phyloP scores from a whole-genome alignment of 2,329 filamentous ascomycete species.

The Lasiodiplodia citricola region DNA sequence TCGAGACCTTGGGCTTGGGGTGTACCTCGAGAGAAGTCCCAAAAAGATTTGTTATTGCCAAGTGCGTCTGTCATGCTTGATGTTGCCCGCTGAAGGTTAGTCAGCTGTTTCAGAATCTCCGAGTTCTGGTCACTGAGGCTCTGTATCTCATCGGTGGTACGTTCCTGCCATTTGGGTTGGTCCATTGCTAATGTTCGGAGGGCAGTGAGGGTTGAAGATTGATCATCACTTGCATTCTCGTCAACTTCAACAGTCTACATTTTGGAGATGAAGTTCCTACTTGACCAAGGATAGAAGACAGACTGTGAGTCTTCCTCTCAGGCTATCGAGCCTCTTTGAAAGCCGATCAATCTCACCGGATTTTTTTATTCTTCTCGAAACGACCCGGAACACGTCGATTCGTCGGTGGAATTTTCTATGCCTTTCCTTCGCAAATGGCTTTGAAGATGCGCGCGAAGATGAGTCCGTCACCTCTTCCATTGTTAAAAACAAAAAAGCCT shows the following conservation, averaged over 20 bases:
- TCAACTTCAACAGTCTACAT: not conserved
- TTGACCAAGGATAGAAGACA: not conserved
- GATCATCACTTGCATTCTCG: not conserved
- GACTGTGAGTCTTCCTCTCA: not conserved
- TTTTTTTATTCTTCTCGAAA: not conserved
- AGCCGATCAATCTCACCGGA: not conserved
- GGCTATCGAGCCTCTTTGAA: not conserved
- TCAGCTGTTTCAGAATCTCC: not conserved
- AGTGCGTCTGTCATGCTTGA: not conserved
- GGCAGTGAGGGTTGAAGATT: not conserved
- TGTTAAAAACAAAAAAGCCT: not conserved
- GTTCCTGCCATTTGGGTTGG: not conserved
- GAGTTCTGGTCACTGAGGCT: not conserved
- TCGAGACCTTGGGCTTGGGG: not conserved
- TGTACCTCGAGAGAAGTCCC: too few relatives aligned
- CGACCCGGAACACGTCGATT: not conserved
- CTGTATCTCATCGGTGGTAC: not conserved
- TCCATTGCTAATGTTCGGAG: not conserved
- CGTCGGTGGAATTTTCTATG: not conserved
- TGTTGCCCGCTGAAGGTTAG: not conserved
- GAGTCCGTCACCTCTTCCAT: not conserved
- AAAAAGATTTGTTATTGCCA: too few relatives aligned
- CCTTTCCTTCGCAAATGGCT: not conserved
- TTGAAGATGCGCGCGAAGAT: not conserved
- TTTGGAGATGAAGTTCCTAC: not conserved